A percentile compares a stretch with the other conserved stretches of the same genome.
phyloP scores from a whole-genome alignment of 805 yeast genomes.

The Grigorovia transvaalensis region DNA sequence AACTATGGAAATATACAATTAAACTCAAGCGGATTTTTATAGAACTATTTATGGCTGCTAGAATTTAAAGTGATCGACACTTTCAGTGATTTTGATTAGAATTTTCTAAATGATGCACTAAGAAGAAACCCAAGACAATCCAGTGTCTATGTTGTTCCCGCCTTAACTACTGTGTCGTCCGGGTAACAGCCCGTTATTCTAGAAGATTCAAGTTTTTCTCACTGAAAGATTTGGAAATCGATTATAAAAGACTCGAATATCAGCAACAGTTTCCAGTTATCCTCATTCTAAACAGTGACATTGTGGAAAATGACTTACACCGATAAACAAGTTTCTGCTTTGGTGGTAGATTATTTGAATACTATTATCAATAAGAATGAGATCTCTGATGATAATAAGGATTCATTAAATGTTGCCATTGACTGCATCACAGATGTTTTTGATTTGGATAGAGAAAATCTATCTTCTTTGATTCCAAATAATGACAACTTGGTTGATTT shows the following conservation, averaged over 20 bases:
- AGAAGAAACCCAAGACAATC: no score
- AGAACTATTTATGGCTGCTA: no score
- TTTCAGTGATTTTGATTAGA: no score
- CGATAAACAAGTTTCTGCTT: constrained; percentile 59
- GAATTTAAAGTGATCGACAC: no score
- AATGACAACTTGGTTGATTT: constrained; percentile 3
- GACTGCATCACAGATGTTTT: constrained; percentile 88
- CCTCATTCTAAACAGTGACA: background rate
- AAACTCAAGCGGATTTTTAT: no score
- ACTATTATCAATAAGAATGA: constrained; percentile 47
- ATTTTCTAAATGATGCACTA: no score
- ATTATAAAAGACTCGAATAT: background rate
- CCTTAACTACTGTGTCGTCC: background rate
- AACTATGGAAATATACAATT: no score
- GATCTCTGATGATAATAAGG: constrained; percentile 68
- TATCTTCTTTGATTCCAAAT: constrained; percentile 16
- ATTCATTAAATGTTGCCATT: constrained; percentile 86
- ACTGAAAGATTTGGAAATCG: background rate
- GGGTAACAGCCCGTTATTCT: background rate
- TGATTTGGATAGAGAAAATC: constrained; percentile 45
- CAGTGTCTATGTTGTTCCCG: no score
- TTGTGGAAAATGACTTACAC: constrained; percentile 32
- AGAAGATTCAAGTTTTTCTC: background rate
- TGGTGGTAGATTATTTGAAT: constrained; percentile 64
- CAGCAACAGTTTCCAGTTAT: background rate